Base-by-base conservation (phyloP, 2,329 filamentous ascomycete species). In the Colletotrichum siamense region DNA sequence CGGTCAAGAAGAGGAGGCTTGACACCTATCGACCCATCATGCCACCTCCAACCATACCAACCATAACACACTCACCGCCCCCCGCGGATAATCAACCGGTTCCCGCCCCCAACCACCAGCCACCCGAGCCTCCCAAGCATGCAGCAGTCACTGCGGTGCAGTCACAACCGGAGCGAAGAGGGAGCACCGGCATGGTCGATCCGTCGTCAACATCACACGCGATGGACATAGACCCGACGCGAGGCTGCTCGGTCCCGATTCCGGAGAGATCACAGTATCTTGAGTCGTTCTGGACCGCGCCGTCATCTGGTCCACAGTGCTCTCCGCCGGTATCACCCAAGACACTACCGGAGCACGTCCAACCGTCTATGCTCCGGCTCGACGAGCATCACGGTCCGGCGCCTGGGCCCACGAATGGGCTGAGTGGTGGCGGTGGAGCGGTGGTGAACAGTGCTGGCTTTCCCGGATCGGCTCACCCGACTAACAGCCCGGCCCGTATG, bases 261-360 rank as follows among this genome's bases (percentile, higher is more conserved):
- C 75, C 86, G 15, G 82, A 84, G 49, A 84, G 80, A 18, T 85
- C 84, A 52, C 75, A 72, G 15, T 81, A 86, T 34, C 77, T 82
- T 26, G 74, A 69, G 5, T 72, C 59, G 10, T 71, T 79, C 15
- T 77, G 75, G 61, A 78, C 71, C 6, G 71, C 73, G 52, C 75
- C 75, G 8, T 36, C 73, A 6, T 75, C 62, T 13, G 79, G 82
- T 63, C 78, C 79, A 8, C 74, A 77, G 6, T 80, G 79, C 67
- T 82, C 85, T 10, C 83, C 83, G 6, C 81, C 82, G 10, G 79
- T 87, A 8, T 86, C 85, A 8, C 85, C 84, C 8, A 86, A 82
- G 66, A 81, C 84, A 6, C 32, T 77, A 15, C 78, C 77, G 18
- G 71, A 69, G 39, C 73, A 71, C 7, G 30, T 74, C 5, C 26